Conservation (phyloP, 2,329 filamentous ascomycete species). For the Fusarium ramigenum region DNA sequence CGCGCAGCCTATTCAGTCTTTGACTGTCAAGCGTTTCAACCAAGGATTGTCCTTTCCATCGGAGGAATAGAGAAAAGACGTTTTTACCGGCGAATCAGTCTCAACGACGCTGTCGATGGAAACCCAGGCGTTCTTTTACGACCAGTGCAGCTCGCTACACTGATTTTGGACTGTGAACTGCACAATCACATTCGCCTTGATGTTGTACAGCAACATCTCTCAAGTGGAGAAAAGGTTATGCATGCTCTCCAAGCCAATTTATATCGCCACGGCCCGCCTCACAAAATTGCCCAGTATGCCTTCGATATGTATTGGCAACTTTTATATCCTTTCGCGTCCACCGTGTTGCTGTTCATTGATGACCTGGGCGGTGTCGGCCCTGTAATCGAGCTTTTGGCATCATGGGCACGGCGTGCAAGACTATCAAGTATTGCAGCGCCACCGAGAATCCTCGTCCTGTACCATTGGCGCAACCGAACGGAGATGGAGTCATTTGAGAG, state of each 20-base stretch:
- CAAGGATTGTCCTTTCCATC: not conserved
- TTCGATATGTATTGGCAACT: constrained; percentile 3
- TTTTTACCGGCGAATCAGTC: not conserved
- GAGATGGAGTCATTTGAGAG: not conserved
- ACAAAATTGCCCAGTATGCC: not conserved
- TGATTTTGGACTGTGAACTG: not conserved
- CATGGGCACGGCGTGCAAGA: not conserved
- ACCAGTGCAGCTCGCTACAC: not conserved
- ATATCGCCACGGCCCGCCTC: not conserved
- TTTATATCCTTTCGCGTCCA: not conserved
- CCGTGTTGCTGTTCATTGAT: not conserved
- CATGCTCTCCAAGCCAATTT: not conserved
- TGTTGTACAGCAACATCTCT: not conserved
- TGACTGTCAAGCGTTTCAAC: not conserved
- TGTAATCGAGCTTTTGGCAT: not conserved
- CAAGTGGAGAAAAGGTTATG: not conserved
- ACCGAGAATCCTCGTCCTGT: not conserved
- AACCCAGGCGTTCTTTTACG: not conserved
- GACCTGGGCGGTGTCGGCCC: not conserved
- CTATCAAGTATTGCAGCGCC: not conserved
- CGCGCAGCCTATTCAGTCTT: not conserved
- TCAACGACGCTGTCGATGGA: not conserved
- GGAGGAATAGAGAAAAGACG: not conserved
- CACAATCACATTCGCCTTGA: not conserved
- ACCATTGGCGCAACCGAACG: not conserved